Evolutionary conservation across 225 moss, liverwort and hornwort genomes (phyloP), one percentile per base, ranked within the genome.

Genomic region (Climacium dendroides): DNA sequence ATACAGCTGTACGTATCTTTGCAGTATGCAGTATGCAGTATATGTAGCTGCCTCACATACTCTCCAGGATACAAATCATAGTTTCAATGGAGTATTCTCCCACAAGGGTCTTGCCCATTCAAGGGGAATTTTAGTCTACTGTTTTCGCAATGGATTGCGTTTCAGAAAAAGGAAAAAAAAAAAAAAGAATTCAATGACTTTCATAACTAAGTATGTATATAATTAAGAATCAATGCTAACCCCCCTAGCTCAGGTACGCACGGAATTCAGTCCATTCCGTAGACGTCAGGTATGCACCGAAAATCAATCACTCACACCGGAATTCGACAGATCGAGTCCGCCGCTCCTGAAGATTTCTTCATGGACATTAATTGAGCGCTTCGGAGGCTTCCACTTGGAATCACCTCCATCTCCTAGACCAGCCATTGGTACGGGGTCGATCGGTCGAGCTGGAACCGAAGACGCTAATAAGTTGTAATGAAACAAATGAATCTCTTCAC

Each of bases 371-470:
- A 45, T 50, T 26, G 85, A 82, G 24, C 87, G 84, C 67, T 81
- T 83, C 17, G 92, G 92, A 35, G 92, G 90, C 63, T 86, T 92
- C 90, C 92, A 90, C 76, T 92, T 92, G 41, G 92, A 86, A 41
- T 65, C 83, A 50, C 92, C 92, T 83, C 92, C 92, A 86, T 92
- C 92, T 48, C 92, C 92, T 35, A 37, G 69, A 47, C 5, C 66
- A 80, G 83, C 92, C 92, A 91, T 87, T 65, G 55, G 32, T 41
- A 37, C 35, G 20, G 61, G 12, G 23, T 16, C 52, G 30, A 62
- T 63, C 24, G 43, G 26, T 52, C 9, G 60, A 73, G 45, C 58
- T 79, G 48, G 48, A 71, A 37, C 35, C 35, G 23, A 50, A 24
- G 4, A 32, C 6, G 2, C 61, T 32, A 6, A 12, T 2, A 30